Evolutionary conservation across 495 filamentous ascomycete genomes (phyloP), one percentile per base, ranked within the genome.

Genomic region (Penicillium egyptiacum): DNA sequence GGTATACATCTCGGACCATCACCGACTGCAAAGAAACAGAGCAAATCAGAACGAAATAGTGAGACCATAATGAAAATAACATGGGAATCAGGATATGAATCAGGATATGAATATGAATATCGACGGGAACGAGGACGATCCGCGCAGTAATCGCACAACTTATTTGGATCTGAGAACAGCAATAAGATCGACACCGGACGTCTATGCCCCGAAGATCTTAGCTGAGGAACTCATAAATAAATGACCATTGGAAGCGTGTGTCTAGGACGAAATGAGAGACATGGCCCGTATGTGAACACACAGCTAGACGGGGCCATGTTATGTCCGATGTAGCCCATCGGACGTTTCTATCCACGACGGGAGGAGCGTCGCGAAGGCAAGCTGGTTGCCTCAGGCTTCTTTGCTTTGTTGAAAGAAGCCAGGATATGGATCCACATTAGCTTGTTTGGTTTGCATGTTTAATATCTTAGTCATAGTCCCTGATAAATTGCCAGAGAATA

Each of bases 301-400:
- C n/a, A 39, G 35, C 2, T n/a, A 3, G 2, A 6, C 14, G 35
- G n/a, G n/a, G 35, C n/a, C 16, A 17, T 39, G 2, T 9, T 17
- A 39, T n/a, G 35, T 39, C n/a, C 35, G 16, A 39, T 17, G n/a
- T 9, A 17, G 11, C 11, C 46, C 50, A 19, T 16, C 26, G 39
- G 43, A 50, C 11, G 19, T 25, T 57, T 43, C 68, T 56, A 76
- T 59, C 70, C 64, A 33, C 75, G 65, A 59, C 73, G 71, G 45
- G 71, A 73, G 6, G 74, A 75, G 41, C 74, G 71, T 31, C 75
- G 67, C 2, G 72, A 71, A n/a, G 74, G 74, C 43, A 75, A 50
- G 28, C 65, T 65, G 4, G 68, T 69, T 1, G 58, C 25, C 26
- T 58, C 59, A 3, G 66, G 44, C 9, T 57, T 57, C 56, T 60